phyloP scores from a whole-genome alignment of 1,284 basidiomycete genomes.

The Puccinia hordei region DNA sequence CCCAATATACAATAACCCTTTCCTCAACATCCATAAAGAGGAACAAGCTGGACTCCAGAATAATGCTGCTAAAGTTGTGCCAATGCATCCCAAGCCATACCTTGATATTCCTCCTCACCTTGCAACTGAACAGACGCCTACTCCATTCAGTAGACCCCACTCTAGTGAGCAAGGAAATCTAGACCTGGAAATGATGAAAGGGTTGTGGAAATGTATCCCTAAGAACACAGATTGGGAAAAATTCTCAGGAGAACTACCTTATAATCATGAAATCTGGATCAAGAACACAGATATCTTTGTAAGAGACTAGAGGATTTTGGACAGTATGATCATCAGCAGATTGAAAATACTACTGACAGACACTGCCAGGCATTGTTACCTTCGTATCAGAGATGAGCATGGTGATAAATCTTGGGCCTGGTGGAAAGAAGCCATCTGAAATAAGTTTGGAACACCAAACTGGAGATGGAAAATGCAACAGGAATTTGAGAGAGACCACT shows the following conservation, averaged over 20 bases:
- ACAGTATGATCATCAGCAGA: background rate
- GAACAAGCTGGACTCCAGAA: too few species aligned
- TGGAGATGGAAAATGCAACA: background rate
- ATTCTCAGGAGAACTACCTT: constrained; percentile 8
- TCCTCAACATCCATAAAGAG: too few species aligned
- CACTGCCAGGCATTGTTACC: background rate
- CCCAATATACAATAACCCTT: too few species aligned
- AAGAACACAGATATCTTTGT: background rate
- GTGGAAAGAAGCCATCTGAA: background rate
- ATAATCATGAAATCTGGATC: background rate
- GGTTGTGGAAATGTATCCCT: background rate
- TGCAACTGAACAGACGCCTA: too few species aligned
- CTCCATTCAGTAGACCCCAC: too few species aligned
- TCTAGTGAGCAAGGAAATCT: background rate
- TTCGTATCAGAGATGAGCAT: background rate
- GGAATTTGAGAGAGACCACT: background rate
- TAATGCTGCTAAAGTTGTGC: too few species aligned
- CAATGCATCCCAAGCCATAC: too few species aligned
- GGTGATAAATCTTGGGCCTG: background rate
- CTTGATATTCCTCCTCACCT: too few species aligned
- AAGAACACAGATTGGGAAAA: background rate
- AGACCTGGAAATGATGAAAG: background rate
- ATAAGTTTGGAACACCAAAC: background rate
- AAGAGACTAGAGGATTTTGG: background rate
- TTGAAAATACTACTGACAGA: background rate